Conservation (phyloP, 495 filamentous ascomycete genomes). For the Mycothermus thermophilus region DNA sequence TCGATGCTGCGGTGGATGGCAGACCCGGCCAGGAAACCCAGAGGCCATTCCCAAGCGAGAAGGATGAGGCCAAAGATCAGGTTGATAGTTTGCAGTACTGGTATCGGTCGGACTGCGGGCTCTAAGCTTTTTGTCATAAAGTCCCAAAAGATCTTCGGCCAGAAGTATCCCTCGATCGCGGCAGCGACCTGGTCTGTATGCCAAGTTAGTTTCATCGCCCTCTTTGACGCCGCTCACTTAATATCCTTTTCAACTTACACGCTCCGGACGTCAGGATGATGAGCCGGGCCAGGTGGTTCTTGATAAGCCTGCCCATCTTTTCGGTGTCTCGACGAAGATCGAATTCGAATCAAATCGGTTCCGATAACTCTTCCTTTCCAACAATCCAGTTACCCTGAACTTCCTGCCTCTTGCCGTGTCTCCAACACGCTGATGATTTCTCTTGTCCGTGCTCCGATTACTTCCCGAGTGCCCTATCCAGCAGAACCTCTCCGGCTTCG, state of each 20-base stretch:
- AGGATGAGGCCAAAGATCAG: slow-evolving; percentile 74
- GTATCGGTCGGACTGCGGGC: slow-evolving; percentile 67
- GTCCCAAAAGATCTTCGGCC: slow-evolving; percentile 99
- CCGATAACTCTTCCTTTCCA: background rate
- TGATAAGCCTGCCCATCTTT: slow-evolving; percentile 91
- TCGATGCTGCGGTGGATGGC: slow-evolving; percentile 77
- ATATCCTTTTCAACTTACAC: slow-evolving; percentile 50
- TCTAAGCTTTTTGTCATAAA: slow-evolving; percentile 87
- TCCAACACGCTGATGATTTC: slow-evolving; percentile 9
- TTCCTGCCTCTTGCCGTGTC: slow-evolving; percentile 19
- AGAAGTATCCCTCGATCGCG: slow-evolving; percentile 80
- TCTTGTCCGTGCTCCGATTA: slow-evolving; percentile 1
- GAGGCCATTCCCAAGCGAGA: slow-evolving; percentile 84
- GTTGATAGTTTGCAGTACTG: slow-evolving; percentile 88
- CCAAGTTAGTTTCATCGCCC: slow-evolving; percentile 6
- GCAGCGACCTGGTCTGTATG: slow-evolving; percentile 66
- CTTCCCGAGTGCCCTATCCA: background rate
- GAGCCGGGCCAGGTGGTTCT: slow-evolving; percentile 95
- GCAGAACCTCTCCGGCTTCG: background rate
- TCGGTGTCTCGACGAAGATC: slow-evolving; percentile 5
- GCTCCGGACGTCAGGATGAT: slow-evolving; percentile 73
- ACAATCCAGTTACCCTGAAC: slow-evolving; percentile 3
- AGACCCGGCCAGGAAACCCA: slow-evolving; percentile 51
- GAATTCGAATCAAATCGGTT: slow-evolving; percentile 6
- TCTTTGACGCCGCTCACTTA: background rate